phyloP scores from a whole-genome alignment of 352 stramenopile species.

The Globisporangium takayamanum region DNA sequence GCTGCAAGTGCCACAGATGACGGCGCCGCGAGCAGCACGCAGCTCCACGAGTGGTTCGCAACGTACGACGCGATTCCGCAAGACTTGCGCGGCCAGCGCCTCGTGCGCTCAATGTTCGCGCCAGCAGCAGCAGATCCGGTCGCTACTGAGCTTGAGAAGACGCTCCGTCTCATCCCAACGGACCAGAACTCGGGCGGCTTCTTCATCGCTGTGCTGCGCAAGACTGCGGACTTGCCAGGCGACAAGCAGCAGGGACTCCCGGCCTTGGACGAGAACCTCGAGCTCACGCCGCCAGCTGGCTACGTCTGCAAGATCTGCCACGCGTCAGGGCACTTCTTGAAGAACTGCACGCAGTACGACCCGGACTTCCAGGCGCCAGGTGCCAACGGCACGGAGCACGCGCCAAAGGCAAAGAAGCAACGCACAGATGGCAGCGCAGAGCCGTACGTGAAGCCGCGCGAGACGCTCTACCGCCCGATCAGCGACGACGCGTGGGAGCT shows the following conservation, averaged over 20 bases:
- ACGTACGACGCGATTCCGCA: slow-evolving; percentile 48
- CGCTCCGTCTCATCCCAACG: slow-evolving; percentile 93
- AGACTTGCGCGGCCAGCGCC: slow-evolving; percentile 57
- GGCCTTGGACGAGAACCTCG: slow-evolving; percentile 36
- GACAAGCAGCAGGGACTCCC: slow-evolving; percentile 44
- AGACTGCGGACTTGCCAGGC: slow-evolving; percentile 57
- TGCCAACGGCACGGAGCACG: slow-evolving; percentile 3
- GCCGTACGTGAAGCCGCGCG: slow-evolving; percentile 33
- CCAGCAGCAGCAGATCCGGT: slow-evolving; percentile 25
- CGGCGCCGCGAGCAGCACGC: not conserved
- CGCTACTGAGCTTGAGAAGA: slow-evolving; percentile 72
- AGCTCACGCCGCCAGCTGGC: slow-evolving; percentile 32
- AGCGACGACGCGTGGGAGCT: slow-evolving; percentile 52
- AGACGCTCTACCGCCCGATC: slow-evolving; percentile 69
- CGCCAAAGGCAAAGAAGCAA: slow-evolving; percentile 49
- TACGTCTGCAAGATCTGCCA: slow-evolving; percentile 80
- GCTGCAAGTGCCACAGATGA: slow-evolving; percentile 4
- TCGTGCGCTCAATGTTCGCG: slow-evolving; percentile 84
- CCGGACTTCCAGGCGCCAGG: slow-evolving; percentile 35
- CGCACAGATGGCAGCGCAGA: slow-evolving; percentile 22
- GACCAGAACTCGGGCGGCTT: slow-evolving; percentile 98
- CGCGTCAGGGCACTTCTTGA: slow-evolving; percentile 63
- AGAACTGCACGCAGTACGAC: slow-evolving; percentile 57
- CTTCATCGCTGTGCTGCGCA: slow-evolving; percentile 96
- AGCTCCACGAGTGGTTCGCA: slow-evolving; percentile 75